These are phyloP conservation scores for Conticribra guillardii DNA, from an alignment of 108 stramenopile genomes.

Conservation along the genomic window DNA sequence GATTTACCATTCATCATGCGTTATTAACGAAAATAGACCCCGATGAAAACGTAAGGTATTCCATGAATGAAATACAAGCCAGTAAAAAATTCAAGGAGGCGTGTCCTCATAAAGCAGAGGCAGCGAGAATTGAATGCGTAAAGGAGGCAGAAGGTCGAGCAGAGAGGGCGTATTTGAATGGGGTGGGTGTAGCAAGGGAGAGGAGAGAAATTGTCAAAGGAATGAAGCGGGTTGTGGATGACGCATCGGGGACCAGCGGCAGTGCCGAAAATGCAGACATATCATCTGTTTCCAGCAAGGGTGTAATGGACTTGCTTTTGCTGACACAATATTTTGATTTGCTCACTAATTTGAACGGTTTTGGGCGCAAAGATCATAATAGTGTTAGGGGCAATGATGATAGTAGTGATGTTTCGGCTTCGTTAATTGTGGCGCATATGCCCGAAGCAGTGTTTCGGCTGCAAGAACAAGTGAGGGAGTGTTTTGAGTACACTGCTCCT, in stretches of 20 bases:
- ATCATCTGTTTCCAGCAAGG: conserved; percentile 38
- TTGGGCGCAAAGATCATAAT: background rate
- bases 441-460: conserved; percentile 37
- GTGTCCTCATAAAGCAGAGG: conserved; percentile 56
- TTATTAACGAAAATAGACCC: conserved; percentile 75
- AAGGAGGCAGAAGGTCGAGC: conserved; percentile 72
- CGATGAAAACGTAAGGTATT: conserved; percentile 55
- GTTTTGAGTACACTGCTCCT: conserved; percentile 9
- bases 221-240: conserved; percentile 48
- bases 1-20: conserved; percentile 51
- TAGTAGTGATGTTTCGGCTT: conserved; percentile 6
- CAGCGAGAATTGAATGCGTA: conserved; percentile 53
- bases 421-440: conserved; percentile 36
- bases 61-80: conserved; percentile 88
- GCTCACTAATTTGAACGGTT: conserved; percentile 35
- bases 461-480: conserved; percentile 6
- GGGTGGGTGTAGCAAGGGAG: conserved; percentile 61
- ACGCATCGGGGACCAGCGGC: conserved; percentile 23
- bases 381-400: background rate
- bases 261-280: background rate
- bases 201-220: conserved; percentile 56
- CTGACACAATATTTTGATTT: conserved; percentile 72
- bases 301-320: conserved; percentile 69
- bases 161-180: conserved; percentile 59
- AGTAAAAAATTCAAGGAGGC: conserved; percentile 57